These are phyloP conservation scores for Verticillium nubilum DNA, from an alignment of 2,329 filamentous ascomycete species.

Conservation along the genomic window DNA sequence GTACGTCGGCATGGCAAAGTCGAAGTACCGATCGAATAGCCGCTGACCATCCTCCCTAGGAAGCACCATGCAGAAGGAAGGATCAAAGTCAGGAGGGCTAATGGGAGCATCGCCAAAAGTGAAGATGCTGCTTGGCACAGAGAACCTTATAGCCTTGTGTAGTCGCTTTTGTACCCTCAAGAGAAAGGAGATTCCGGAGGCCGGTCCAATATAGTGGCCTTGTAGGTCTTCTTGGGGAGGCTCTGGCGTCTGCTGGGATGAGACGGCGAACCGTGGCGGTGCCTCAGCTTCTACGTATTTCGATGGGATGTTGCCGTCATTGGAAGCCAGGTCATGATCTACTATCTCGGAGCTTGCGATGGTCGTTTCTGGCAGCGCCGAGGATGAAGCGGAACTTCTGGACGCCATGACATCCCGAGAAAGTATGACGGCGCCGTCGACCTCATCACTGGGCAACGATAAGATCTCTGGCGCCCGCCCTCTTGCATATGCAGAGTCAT, in stretches of 20 bases:
- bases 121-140: constrained; percentile 35
- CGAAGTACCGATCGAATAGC: constrained; percentile 47
- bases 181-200: constrained; percentile 23
- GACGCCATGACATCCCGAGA: background rate
- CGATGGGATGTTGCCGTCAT: constrained; percentile 19
- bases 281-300: background rate
- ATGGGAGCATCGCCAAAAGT: constrained; percentile 47
- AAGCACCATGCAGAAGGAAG: constrained; percentile 32
- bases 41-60: constrained; percentile 26
- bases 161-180: constrained; percentile 23
- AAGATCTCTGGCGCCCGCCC: constrained; percentile 35
- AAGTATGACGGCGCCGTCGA: constrained; percentile 4
- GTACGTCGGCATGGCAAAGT: constrained; percentile 51
- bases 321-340: background rate
- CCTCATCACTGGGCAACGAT: constrained; percentile 8
- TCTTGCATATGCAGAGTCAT: constrained; percentile 43
- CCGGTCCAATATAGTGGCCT: constrained; percentile 25
- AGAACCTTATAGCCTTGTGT: constrained; percentile 15
- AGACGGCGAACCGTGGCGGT: background rate
- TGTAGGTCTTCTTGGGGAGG: constrained; percentile 22
- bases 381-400: background rate
- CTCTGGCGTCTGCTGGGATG: constrained; percentile 16
- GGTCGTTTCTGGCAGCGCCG: background rate
- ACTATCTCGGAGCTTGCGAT: constrained; percentile 2
- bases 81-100: constrained; percentile 22